phyloP scores from a whole-genome alignment of 2,329 filamentous ascomycete species.

The Cordyceps cicadae region DNA sequence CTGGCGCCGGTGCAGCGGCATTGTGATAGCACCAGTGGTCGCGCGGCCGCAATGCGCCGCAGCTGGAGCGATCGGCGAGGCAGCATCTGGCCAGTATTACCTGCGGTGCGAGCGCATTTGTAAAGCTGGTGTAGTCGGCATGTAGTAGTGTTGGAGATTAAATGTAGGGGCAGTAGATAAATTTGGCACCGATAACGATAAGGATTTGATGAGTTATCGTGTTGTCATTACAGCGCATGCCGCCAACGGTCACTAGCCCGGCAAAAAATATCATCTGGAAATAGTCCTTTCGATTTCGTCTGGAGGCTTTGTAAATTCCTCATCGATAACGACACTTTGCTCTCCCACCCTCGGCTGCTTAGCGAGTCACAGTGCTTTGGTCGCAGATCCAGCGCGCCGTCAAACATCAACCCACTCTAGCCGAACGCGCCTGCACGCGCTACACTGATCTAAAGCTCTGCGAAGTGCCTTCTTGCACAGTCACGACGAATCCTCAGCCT shows the following conservation, averaged over 20 bases:
- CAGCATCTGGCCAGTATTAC: conserved; percentile 1
- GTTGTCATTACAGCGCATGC: background rate
- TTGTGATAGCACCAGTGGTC: background rate
- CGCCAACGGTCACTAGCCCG: no score
- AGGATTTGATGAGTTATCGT: background rate
- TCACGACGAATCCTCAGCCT: background rate
- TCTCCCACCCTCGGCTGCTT: background rate
- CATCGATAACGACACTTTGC: no score
- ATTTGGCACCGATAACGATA: conserved; percentile 11
- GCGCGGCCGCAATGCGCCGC: background rate
- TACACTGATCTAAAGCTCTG: background rate
- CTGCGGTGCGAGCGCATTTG: background rate
- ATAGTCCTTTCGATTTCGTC: no score
- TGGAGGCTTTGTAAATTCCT: no score
- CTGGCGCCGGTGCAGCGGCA: background rate
- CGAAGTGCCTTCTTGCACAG: background rate
- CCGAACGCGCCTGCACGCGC: background rate
- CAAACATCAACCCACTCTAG: background rate
- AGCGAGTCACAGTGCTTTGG: background rate
- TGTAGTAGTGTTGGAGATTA: background rate
- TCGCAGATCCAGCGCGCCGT: background rate
- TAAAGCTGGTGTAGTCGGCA: background rate
- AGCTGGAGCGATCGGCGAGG: background rate
- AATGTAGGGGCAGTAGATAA: background rate
- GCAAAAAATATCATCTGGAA: no score